A percentile compares a stretch with the other conserved stretches of the same genome.
These are phyloP conservation scores for Cavenderia fasciculata DNA, from an alignment of 78 protist species.

Conservation along the genomic window DNA sequence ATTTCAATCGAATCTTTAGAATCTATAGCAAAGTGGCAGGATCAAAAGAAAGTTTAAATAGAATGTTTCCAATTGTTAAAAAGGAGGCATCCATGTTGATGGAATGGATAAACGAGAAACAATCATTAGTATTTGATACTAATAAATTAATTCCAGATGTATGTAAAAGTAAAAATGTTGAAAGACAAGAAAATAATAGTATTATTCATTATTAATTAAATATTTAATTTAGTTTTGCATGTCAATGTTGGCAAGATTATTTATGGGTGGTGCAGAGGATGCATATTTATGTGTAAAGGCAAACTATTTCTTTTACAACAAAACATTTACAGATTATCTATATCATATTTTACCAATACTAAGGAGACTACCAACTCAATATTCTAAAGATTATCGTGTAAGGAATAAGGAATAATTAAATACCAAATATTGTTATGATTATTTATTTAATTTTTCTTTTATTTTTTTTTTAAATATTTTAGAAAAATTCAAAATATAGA, in stretches of 20 bases:
- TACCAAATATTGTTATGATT: neutral
- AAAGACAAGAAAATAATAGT: too few species aligned
- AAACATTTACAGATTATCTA: neutral
- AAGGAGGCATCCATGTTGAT: neutral
- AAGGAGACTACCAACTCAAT: neutral
- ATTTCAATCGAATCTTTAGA: conserved; percentile 29
- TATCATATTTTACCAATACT: conserved; percentile 23
- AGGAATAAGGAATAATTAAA: neutral
- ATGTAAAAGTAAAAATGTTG: too few species aligned
- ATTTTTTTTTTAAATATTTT: neutral
- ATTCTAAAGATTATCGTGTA: neutral
- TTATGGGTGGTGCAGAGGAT: conserved; percentile 37
- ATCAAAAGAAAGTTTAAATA: neutral
- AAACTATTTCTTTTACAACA: conserved; percentile 10
- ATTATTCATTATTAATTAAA: too few species aligned
- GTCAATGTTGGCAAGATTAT: conserved; percentile 21
- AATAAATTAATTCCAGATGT: neutral
- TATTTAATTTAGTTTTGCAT: neutral
- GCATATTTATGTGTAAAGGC: conserved; percentile 40
- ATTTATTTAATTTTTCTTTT: neutral
- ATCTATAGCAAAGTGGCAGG: neutral
- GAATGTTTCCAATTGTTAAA: conserved; percentile 16
- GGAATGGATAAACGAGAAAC: neutral
- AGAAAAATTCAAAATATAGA: conserved; percentile 7
- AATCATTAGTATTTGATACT: neutral